Evolutionary conservation across 2,329 filamentous ascomycete species (phyloP), one percentile per base, ranked within the genome.

Genomic region (Colletotrichum somersetense): DNA sequence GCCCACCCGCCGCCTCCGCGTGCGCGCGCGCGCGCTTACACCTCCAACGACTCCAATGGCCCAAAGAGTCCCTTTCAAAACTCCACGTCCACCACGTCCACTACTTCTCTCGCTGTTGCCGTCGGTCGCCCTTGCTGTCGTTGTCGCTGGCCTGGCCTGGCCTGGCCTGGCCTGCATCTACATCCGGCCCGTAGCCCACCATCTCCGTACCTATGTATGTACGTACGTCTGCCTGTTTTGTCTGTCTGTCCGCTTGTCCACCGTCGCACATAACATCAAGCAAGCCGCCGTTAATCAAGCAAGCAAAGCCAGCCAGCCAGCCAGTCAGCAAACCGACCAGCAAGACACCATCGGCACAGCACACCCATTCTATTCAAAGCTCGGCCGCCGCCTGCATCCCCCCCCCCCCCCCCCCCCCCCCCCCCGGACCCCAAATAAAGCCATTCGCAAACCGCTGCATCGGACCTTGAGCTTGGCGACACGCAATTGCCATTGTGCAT

Each of bases 401-500:
- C 3, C 3, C 26, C 26, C 26, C 26, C 26, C 26, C 30, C 3
- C 26, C n/a, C n/a, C n/a, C n/a, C n/a, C n/a, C n/a, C n/a, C 11
- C 11, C 18, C 23, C 16, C 33, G 33, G 40, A 40, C 59, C 53
- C 53, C 53, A 56, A 62, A 59, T 64, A 67, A 57, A 38, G 26
- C 57, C 64, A 57, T 71, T 65, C 20, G 46, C 57, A 62, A 67
- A 16, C 26, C 20, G 23, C 50, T 50, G 52, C 64, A n/a, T 67
- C 68, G 68, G 68, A 67, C 50, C 50, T 71, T 62, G 26, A 62
- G 48, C 67, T 44, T 40, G 33, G 48, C 26, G 26, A 26, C 26
- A 26, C 26, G 3, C 26, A 26, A 4, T 30, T 30, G 26, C 26
- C 30, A n/a, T 48, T 48, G 20, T 46, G 38, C 5, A n/a, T 56